Percentiles rank a stretch among this genome's conserved stretches.
phyloP scores from a whole-genome alignment of 2,329 filamentous ascomycete genomes.

The Westerdykella ornata region DNA sequence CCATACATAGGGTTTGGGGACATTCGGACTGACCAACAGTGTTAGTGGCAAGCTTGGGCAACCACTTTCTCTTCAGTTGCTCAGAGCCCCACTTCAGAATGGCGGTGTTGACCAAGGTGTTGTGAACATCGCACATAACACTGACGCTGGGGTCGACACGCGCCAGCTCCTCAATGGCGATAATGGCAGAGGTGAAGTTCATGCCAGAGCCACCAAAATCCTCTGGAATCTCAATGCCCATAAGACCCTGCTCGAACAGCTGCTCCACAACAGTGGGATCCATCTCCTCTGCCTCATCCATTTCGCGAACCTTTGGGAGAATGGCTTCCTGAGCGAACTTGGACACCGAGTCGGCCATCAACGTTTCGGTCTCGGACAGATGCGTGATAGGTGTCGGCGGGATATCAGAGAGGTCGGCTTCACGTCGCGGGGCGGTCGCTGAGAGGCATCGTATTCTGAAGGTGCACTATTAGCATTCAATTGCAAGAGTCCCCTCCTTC shows the following conservation, averaged over 20 bases:
- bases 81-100: conserved; percentile 77
- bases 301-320: conserved; percentile 84
- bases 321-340: conserved; percentile 89
- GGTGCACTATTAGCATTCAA: conserved; percentile 2
- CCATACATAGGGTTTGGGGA: neutral
- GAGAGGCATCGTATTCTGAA: conserved; percentile 40
- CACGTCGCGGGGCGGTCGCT: conserved; percentile 33
- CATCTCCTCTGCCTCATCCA: conserved; percentile 97
- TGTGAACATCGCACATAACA: conserved; percentile 94
- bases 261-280: conserved; percentile 77
- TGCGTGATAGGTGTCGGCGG: conserved; percentile 89
- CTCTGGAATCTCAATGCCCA: conserved; percentile 96
- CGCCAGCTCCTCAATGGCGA: conserved; percentile 94
- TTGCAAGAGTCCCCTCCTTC: neutral
- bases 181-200: conserved; percentile 96
- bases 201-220: conserved; percentile 95
- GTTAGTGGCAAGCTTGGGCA: conserved; percentile 83
- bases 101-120: conserved; percentile 93
- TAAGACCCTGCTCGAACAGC: conserved; percentile 93
- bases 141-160: conserved; percentile 90
- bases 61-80: conserved; percentile 72
- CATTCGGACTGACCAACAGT: conserved; percentile 55
- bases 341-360: conserved; percentile 83
- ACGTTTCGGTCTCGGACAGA: conserved; percentile 78
- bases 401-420: conserved; percentile 59